phyloP scores from a whole-genome alignment of 371 early-diverging fungal species.

The Phascolomyces articulosus region DNA sequence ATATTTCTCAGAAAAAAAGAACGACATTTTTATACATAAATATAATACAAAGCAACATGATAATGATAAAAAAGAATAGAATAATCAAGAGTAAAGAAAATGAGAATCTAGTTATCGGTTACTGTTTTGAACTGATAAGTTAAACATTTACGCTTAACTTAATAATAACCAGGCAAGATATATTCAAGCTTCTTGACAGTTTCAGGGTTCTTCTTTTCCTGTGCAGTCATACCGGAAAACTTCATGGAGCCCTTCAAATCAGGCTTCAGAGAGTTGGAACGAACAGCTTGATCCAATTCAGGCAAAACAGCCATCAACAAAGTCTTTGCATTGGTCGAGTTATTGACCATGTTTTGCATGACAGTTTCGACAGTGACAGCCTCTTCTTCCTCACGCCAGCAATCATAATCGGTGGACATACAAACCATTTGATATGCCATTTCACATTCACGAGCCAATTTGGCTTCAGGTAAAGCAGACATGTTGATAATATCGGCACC shows the following conservation, averaged over 20 bases:
- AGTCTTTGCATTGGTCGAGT: slow-evolving; percentile 82
- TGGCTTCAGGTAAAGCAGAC: slow-evolving; percentile 95
- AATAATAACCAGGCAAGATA: slow-evolving; percentile 81
- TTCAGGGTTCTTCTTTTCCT: slow-evolving; percentile 72
- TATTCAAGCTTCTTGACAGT: slow-evolving; percentile 77
- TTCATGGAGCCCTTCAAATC: slow-evolving; percentile 76
- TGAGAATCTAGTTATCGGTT: too few species aligned
- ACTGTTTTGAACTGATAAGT: too few species aligned
- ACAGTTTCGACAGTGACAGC: slow-evolving; percentile 93
- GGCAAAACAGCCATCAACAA: slow-evolving; percentile 83
- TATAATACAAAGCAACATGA: too few species aligned
- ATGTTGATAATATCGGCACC: slow-evolving; percentile 96
- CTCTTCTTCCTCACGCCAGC: slow-evolving; percentile 93
- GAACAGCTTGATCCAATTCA: slow-evolving; percentile 67
- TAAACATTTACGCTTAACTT: too few species aligned
- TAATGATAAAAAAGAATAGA: too few species aligned
- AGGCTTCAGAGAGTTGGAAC: slow-evolving; percentile 39
- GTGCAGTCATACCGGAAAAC: slow-evolving; percentile 76
- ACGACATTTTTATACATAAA: too few species aligned
- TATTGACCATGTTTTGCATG: slow-evolving; percentile 87
- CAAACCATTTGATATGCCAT: slow-evolving; percentile 97
- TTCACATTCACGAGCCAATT: slow-evolving; percentile 97
- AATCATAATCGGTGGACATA: slow-evolving; percentile 99
- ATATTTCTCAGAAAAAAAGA: too few species aligned
- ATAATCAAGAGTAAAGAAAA: too few species aligned